Evolutionary conservation across 2,329 filamentous ascomycete species (phyloP).

Genomic region (Chrysoporthe deuterocubensis): DNA sequence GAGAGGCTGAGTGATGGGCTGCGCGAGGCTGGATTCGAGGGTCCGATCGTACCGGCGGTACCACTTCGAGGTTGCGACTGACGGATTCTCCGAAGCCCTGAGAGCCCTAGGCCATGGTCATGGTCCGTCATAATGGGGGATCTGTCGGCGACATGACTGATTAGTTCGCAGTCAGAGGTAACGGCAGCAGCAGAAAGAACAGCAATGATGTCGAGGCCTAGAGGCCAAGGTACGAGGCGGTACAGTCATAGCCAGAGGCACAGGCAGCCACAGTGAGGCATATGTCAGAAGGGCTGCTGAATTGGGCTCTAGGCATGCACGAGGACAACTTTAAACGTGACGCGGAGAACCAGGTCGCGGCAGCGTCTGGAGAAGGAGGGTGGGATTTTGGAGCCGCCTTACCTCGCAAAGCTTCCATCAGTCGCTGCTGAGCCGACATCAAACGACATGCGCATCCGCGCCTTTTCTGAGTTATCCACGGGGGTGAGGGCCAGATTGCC

Average conservation of each 20-base stretch:
- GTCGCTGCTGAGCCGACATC: constrained; percentile 70
- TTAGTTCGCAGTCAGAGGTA: constrained; percentile 31
- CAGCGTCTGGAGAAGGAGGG: constrained; percentile 11
- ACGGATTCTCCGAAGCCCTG: constrained; percentile 90
- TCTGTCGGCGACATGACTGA: constrained; percentile 49
- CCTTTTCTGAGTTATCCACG: constrained; percentile 57
- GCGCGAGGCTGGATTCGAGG: constrained; percentile 66
- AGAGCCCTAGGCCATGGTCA: constrained; percentile 83
- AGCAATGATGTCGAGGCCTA: constrained; percentile 24
- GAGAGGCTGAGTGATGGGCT: constrained; percentile 61
- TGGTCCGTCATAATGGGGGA: constrained; percentile 83
- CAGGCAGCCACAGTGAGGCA: constrained; percentile 5
- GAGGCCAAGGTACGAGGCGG: constrained; percentile 1
- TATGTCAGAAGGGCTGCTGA: constrained; percentile 32
- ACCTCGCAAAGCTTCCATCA: constrained; percentile 77
- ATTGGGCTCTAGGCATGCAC: constrained; percentile 14
- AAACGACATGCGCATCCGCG: constrained; percentile 74
- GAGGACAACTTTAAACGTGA: constrained; percentile 11
- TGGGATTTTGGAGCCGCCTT: constrained; percentile 37
- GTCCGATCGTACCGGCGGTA: constrained; percentile 64
- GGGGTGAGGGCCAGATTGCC: constrained; percentile 58
- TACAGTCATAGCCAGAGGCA: constrained; percentile 14
- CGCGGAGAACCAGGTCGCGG: constrained; percentile 3
- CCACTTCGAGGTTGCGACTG: constrained; percentile 75
- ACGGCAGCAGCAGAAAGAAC: constrained; percentile 28